Evolutionary conservation across 345 rosid genomes (phyloP).

Genomic region (Citrus cavaleriei): DNA sequence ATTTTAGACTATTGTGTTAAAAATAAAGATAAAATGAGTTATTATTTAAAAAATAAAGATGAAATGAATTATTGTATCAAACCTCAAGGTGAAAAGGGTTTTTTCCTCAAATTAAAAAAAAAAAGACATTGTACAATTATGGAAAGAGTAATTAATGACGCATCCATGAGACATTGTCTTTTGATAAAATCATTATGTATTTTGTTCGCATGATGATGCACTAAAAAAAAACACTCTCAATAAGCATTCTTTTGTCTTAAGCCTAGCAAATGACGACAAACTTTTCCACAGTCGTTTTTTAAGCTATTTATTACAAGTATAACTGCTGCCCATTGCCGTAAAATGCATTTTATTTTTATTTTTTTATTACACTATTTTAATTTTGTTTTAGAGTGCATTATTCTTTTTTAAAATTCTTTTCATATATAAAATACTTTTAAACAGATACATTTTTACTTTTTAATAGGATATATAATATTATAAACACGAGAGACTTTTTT

Average conservation of each 20-base stretch:
- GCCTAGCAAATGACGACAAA: neutral
- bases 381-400: no score
- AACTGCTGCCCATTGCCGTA: neutral
- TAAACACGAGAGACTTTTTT: neutral
- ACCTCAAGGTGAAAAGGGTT: accelerated
- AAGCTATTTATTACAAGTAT: no score
- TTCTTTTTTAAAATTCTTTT: no score
- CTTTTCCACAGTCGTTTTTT: neutral
- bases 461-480: no score
- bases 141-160: neutral
- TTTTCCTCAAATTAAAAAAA: no score
- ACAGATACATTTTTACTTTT: neutral
- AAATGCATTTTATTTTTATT: no score
- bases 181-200: neutral
- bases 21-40: no score
- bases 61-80: no score
- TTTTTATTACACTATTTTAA: no score
- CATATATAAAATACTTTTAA: neutral
- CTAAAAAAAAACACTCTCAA: neutral
- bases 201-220: neutral
- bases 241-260: slow-evolving; percentile 1
- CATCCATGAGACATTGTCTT: neutral
- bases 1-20: no score
- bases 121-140: neutral
- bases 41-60: no score